Percentiles rank a stretch among this genome's conserved stretches.
phyloP scores from a whole-genome alignment of 306 rosid species.

The Vigna unguiculata region DNA sequence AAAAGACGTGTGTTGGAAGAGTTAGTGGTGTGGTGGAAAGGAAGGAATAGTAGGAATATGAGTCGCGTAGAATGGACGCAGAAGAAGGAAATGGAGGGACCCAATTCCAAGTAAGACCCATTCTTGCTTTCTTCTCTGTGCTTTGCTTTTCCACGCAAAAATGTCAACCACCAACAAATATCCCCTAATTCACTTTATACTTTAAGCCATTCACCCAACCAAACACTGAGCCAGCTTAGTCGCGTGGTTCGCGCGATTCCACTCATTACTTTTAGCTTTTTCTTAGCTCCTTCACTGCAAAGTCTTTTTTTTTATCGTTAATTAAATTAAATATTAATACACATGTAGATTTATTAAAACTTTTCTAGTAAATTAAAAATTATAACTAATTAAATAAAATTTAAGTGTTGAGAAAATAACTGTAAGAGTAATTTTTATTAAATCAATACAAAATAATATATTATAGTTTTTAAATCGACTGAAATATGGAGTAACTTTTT shows the following conservation, averaged over 20 bases:
- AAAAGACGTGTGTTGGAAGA: not conserved
- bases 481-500: no score
- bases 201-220: not conserved
- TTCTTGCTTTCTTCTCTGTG: no score
- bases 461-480: no score
- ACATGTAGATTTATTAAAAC: no score
- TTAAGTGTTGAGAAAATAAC: no score
- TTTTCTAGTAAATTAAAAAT: no score
- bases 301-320: no score
- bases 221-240: not conserved
- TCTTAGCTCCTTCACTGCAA: no score
- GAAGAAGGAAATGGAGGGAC: conserved; percentile 30
- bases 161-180: conserved; percentile 30
- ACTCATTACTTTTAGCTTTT: not conserved
- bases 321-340: no score
- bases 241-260: not conserved
- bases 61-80: conserved; percentile 48
- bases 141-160: not conserved
- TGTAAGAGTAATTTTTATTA: no score
- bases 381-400: no score
- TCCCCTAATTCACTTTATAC: not conserved
- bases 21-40: not conserved
- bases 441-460: no score
- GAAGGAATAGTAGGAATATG: conserved; percentile 26
- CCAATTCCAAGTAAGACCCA: conserved; percentile 38